Base-by-base conservation (phyloP, 2,329 filamentous ascomycete genomes). In the Neonectria sp. region DNA sequence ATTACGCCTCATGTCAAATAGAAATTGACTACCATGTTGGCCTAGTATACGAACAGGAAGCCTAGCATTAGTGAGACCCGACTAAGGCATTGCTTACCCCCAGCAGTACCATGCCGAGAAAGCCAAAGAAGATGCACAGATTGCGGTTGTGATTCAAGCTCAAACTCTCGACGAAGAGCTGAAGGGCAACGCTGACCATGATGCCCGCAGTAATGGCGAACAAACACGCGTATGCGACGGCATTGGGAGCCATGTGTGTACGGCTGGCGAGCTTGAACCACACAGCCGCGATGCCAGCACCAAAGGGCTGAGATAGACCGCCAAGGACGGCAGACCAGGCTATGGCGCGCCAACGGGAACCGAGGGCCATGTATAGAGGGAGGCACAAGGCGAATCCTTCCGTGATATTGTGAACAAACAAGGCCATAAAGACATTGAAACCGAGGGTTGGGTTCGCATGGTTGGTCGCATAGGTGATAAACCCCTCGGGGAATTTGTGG, bases 371-470 rank as follows among this genome's bases (percentile, higher is more conserved):
- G 81, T 97, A 99, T 0, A 99, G 86, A 0, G 96, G 96, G 1
- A 99, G 84, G 0, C 95, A 94, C 88, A 99, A 92, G 68, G 95
- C 94, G 78, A 98, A 98, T 2, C 96, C 96, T 83, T 99, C 96
- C 31, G 94, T 95, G 76, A 99, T 97, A 82, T 98, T 99, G 86
- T 99, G 96, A 66, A 99, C 95, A 78, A 97, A 97, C 8, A 99
- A 88, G 0, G 96, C 95, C 80, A 98, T 89, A 82, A 99, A 99
- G 61, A 99, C 94, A 59, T 93, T 93, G 80, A 97, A 90, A 24
- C 96, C 96, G 0, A 99, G 89, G 0, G 88, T 86, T 0, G 96
- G 95, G 79, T 95, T 98, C 13, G 95, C 95, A 78, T 99, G 96
- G 81, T 98, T 99, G 11, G 96, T 98, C 11, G 96, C 95, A 79